Evolutionary conservation across 768 basidiomycete genomes (phyloP), one percentile per base, ranked within the genome.

Genomic region (Podaxis sp.): DNA sequence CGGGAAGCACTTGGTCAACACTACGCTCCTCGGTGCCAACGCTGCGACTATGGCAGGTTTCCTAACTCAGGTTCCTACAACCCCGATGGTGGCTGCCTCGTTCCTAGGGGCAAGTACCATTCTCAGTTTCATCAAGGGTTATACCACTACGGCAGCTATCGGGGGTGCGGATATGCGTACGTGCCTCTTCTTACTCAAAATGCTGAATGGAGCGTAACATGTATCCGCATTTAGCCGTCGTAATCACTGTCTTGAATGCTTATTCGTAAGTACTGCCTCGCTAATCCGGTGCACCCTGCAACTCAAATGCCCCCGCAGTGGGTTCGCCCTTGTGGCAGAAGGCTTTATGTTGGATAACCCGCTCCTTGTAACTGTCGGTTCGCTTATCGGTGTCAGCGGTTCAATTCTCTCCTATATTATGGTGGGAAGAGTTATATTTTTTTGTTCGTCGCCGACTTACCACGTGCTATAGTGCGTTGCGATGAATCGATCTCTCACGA

Each of bases 81-180:
- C 86, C 2, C 92, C 93, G 2, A 71, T 84, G 6, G 73, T 91
- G 58, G 93, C 91, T 16, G 93, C 92, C 2, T 85, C 85, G 4
- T 94, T 88, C 74, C 77, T 95, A 1, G 83, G 87, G 44, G 81
- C 81, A 16, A 93, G 90, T 65, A 78, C 93, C 1, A 63, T 85
- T 2, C 76, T 95, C 55, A 93, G 90, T 68, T 94, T 94, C 73
- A 80, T 90, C 62, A 91, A 92, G 69, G 93, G 93, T 4, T 90
- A 80, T 72, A 95, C 93, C 0, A 91, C 90, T 1, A 93, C 92
- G 7, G 89, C 93, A 11, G 90, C 93, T n/a, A 91, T 95, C 63
- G 93, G 93, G 54, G 93, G 93, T 10, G 93, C 93, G 27, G 93
- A 95, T 69, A 95, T 95, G 93, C 93, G 91, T 93, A 67, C 59